Evolutionary conservation across 352 stramenopile genomes (phyloP), one percentile per base, ranked within the genome.

Genomic region (Aphanomyces invadans): DNA sequence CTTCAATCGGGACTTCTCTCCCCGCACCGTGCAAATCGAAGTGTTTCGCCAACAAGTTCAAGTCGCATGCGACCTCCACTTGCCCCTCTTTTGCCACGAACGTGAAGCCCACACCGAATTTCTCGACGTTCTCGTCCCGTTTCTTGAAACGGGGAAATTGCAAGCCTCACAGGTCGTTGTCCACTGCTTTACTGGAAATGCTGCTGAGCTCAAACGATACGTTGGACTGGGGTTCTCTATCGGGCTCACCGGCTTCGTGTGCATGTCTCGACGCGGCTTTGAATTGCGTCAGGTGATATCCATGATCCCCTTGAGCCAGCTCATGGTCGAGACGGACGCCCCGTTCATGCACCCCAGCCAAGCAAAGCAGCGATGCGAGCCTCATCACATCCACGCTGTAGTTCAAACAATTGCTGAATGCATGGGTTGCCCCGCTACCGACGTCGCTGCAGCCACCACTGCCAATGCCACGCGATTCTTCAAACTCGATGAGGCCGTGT

Each of bases 31-130:
- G 33, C 94, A 99, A 71, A 59, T 90, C 54, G 70, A 82, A 10
- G 87, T 87, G 7, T 97, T 99, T 39, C 67, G 80, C 38, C 70
- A 76, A 0, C 96, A 99, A 64, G 76, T 99, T 26, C 76, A 90
- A 62, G 78, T 98, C 23, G 79, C 81, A 7, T 86, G 81, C 39
- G 73, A 89, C 62, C 75, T 88, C 5, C 65, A 86, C 44, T 62
- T 98, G 68, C 96, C 96, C 21, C 73, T 98, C 3, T 98, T 98
- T 77, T 74, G 98, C 48, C 96, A 98, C 73, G 80, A 91, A 53
- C 80, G 82, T 48, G 77, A 88, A 33, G 80, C 82, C 2, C 79
- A 89, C 32, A 73, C 74, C 0, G 62, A 73, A 7, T 82, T 91
- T 28, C 67, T 88, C 11, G n/a, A 23, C 19, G 66, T 90, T 53